These are phyloP conservation scores for Monosporascus sp. DNA, from an alignment of 2,329 filamentous ascomycete genomes.

Conservation along the genomic window DNA sequence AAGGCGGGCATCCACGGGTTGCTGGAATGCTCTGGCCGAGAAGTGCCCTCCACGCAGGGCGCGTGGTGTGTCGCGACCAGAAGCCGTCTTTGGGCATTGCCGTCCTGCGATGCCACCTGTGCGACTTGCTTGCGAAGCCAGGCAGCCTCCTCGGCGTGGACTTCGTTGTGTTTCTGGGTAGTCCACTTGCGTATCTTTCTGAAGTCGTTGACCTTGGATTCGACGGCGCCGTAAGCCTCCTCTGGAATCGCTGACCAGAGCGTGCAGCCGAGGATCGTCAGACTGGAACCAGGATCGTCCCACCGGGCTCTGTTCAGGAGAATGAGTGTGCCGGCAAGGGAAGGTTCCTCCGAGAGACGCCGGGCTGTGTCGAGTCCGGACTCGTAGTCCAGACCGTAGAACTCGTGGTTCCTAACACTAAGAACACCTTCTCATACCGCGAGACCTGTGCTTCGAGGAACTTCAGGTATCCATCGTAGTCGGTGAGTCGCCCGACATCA, in stretches of 20 bases:
- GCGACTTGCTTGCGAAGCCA: slow-evolving; percentile 43
- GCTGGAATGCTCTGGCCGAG: slow-evolving; percentile 41
- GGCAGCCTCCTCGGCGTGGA: slow-evolving; percentile 40
- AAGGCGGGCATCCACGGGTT: slow-evolving; percentile 36
- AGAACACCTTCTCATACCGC: slow-evolving; percentile 38
- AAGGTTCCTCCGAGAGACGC: slow-evolving; percentile 32
- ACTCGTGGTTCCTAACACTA: slow-evolving; percentile 51
- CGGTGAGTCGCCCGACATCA: slow-evolving; percentile 44
- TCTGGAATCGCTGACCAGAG: slow-evolving; percentile 48
- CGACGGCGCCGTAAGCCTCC: slow-evolving; percentile 32
- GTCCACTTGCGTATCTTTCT: slow-evolving; percentile 48
- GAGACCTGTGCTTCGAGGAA: slow-evolving; percentile 39
- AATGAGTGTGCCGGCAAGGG: slow-evolving; percentile 32
- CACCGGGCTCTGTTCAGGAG: slow-evolving; percentile 39
- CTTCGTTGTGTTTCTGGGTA: slow-evolving; percentile 41
- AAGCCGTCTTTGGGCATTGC: slow-evolving; percentile 20
- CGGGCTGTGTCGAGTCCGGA: slow-evolving; percentile 32
- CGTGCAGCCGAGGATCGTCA: slow-evolving; percentile 54
- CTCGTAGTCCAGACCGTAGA: slow-evolving; percentile 38
- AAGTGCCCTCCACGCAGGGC: slow-evolving; percentile 43
- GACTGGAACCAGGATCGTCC: slow-evolving; percentile 31
- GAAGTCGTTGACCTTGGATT: slow-evolving; percentile 47
- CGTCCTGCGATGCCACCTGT: slow-evolving; percentile 3
- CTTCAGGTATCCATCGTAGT: slow-evolving; percentile 38
- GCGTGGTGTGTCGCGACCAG: slow-evolving; percentile 55